Evolutionary conservation across 1,139 yeast genomes (phyloP), one percentile per base, ranked within the genome.

Genomic region (Blastobotrys illinoisensis): DNA sequence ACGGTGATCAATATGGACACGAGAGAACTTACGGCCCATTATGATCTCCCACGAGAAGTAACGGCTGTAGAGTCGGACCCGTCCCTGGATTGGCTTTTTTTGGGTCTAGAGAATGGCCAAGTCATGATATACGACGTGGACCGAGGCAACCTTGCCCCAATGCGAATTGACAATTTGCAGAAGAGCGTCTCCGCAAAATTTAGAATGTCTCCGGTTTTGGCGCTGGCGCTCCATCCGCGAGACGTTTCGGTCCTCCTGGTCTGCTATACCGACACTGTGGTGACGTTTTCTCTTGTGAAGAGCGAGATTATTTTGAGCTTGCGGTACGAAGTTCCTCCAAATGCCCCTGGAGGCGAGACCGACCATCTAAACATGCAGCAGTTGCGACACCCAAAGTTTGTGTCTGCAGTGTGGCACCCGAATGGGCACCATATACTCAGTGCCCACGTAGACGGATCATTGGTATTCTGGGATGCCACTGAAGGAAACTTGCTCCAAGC

Each of bases 401-500:
- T 75, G 1, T 82, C 81, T 53, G 85, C 97, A 0, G 75, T 82
- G 46, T 93, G 88, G 81, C 97, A 91, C 67, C 99, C 99, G 1
- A 89, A 90, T 67, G 97, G 98, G 0, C 78, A 89, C 48, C 96
- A 91, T 67, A 74, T 89, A 5, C 78, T 88, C 14, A 85, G 96
- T 0, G 79, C 83, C 1, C 95, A 91, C 67, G 81, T 74, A 18
- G 97, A 91, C 64, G 93, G 91, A 51, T 80, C 95, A 0, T 65
- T 95, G 48, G 96, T 82, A 4, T 93, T 93, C 64, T 95, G 98
- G 97, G 99, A 93, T 69, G 85, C 88, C 0, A 78, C 82, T 44
- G 84, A 85, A 46, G 96, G 95, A 0, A 80, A 81, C 13, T 71
- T 85, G 48, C 74, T 93, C 6, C 85, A 84, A 54, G 91, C 97